Evolutionary conservation across 768 basidiomycete genomes (phyloP).

Genomic region (Kondoa subrosea): DNA sequence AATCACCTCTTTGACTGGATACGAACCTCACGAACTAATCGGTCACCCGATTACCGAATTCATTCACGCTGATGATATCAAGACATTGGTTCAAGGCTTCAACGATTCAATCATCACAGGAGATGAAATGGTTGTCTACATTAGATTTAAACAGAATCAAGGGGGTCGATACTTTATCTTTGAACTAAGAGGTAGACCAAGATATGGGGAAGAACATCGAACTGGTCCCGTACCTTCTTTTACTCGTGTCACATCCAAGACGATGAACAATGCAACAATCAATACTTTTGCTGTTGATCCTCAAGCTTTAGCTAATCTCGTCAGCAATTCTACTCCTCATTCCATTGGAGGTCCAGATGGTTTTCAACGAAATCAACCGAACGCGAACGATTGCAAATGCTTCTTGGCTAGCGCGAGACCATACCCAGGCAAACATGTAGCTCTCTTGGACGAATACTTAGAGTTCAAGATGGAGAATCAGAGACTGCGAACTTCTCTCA

Average conservation of each 20-base stretch:
- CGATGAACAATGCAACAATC: background rate
- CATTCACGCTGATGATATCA: conserved; percentile 72
- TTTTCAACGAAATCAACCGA: background rate
- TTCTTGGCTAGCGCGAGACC: conserved; percentile 61
- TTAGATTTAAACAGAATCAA: conserved; percentile 22
- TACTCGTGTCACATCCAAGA: conserved; percentile 4
- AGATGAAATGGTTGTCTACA: conserved; percentile 23
- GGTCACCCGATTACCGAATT: conserved; percentile 61
- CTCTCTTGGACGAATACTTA: conserved; percentile 45
- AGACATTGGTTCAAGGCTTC: conserved; percentile 72
- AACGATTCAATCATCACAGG: conserved; percentile 34
- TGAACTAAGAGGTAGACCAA: conserved; percentile 13
- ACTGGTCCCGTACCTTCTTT: background rate
- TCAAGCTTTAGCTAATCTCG: conserved; percentile 13
- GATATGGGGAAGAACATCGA: conserved; percentile 3
- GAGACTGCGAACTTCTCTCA: conserved; percentile 46
- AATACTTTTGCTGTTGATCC: conserved; percentile 4
- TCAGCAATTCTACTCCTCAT: conserved; percentile 13
- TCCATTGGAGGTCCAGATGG: background rate
- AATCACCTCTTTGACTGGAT: conserved; percentile 62
- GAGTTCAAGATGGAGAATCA: conserved; percentile 82
- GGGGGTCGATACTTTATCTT: conserved; percentile 18
- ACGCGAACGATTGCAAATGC: conserved; percentile 34
- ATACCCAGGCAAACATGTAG: conserved; percentile 55
- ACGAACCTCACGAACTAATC: conserved; percentile 70